A percentile compares a stretch with the other conserved stretches of the same genome.
These are phyloP conservation scores for Xanthoconium separans DNA, from an alignment of 1,284 basidiomycete species.

Conservation along the genomic window DNA sequence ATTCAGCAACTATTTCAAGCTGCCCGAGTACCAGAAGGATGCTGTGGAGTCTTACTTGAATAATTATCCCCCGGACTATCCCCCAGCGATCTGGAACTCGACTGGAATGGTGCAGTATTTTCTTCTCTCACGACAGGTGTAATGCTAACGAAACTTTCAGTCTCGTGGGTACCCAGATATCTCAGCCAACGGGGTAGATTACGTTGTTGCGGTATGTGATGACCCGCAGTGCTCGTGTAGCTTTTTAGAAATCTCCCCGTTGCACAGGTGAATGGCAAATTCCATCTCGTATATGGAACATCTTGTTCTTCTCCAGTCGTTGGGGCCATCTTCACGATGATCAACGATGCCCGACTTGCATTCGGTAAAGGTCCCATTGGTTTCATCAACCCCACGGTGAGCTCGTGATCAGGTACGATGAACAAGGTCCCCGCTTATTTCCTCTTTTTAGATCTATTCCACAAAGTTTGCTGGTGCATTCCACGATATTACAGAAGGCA, in stretches of 20 bases:
- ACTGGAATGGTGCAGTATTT: slow-evolving; percentile 37
- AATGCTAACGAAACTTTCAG: slow-evolving; percentile 4
- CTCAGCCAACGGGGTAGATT: slow-evolving; percentile 40
- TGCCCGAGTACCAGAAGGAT: slow-evolving; percentile 38
- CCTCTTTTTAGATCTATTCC: slow-evolving; percentile 22
- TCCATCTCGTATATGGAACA: slow-evolving; percentile 35
- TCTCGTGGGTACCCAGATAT: slow-evolving; percentile 48
- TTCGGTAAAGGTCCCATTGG: slow-evolving; percentile 38
- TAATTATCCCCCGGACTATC: slow-evolving; percentile 27
- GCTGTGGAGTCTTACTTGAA: slow-evolving; percentile 24
- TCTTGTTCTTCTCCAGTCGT: slow-evolving; percentile 39
- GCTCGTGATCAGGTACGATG: background rate
- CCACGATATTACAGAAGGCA: slow-evolving; percentile 44
- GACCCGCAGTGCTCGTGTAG: too few relatives aligned
- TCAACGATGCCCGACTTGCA: slow-evolving; percentile 47
- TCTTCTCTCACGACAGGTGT: background rate
- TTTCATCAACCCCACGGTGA: slow-evolving; percentile 37
- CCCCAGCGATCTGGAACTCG: slow-evolving; percentile 39
- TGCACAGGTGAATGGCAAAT: slow-evolving; percentile 32
- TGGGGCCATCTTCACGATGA: slow-evolving; percentile 43
- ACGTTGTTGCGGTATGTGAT: slow-evolving; percentile 31
- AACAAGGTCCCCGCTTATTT: background rate
- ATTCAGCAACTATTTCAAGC: slow-evolving; percentile 43
- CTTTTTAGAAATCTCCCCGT: background rate
- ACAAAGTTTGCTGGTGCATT: slow-evolving; percentile 24